Evolutionary conservation across 257 asterid species (phyloP).

Genomic region (Voacanga thouarsii): DNA sequence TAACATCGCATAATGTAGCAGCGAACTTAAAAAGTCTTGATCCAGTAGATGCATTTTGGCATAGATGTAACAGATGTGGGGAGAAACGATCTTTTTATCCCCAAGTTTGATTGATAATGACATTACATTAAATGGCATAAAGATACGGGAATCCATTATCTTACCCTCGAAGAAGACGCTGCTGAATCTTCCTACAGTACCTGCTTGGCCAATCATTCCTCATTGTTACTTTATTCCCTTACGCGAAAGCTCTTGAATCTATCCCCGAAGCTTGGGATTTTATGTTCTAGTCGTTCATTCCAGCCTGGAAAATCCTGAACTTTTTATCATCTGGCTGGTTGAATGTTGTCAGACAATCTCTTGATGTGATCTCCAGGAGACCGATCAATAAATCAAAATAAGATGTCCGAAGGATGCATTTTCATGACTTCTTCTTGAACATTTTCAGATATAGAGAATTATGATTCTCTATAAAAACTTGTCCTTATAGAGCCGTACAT

Average conservation of each 20-base stretch:
- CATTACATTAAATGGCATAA: background rate
- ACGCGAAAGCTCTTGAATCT: conserved; percentile 6
- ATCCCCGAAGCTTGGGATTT: conserved; percentile 10
- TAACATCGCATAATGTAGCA: too few species aligned
- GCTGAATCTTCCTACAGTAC: conserved; percentile 4
- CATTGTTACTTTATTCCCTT: conserved; percentile 6
- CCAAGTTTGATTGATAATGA: background rate
- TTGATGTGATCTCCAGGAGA: conserved; percentile 12
- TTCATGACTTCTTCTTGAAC: background rate
- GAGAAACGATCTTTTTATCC: background rate
- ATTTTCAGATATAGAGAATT: background rate
- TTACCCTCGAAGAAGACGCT: conserved; percentile 1
- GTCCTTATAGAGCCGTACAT: background rate
- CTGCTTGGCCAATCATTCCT: background rate
- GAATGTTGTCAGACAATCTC: conserved; percentile 4
- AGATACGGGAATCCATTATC: conserved; percentile 13
- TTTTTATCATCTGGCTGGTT: conserved; percentile 2
- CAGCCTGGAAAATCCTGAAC: conserved; percentile 30
- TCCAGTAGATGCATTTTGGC: conserved; percentile 1
- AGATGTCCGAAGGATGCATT: background rate
- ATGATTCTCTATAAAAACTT: background rate
- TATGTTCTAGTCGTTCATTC: conserved; percentile 15
- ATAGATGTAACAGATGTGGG: background rate
- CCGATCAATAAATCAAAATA: background rate
- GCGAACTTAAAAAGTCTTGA: background rate